Evolutionary conservation across 306 rosid genomes (phyloP).

Genomic region (Carpinus fangiana): DNA sequence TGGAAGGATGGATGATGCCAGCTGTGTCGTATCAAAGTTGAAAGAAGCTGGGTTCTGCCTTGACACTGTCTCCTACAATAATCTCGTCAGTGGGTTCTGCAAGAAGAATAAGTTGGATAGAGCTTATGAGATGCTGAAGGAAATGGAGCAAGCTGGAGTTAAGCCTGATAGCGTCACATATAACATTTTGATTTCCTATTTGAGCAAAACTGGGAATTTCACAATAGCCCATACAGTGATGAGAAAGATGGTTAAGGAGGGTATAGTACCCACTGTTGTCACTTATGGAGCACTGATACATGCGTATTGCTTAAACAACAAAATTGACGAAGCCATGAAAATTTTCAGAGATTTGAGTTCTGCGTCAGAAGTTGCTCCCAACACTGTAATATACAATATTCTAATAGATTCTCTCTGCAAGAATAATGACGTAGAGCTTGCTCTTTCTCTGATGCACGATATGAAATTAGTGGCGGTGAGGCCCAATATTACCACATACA

Average conservation of each 20-base stretch:
- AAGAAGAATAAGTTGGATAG: conserved; percentile 57
- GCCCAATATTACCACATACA: conserved; percentile 59
- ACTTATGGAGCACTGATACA: conserved; percentile 76
- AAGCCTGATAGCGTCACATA: conserved; percentile 73
- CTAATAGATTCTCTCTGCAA: conserved; percentile 69
- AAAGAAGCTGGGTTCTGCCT: conserved; percentile 66
- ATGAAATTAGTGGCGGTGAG: conserved; percentile 59
- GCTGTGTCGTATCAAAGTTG: conserved; percentile 54
- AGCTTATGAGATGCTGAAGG: conserved; percentile 54
- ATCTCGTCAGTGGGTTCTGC: conserved; percentile 68
- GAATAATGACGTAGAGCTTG: conserved; percentile 41
- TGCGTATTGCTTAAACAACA: conserved; percentile 57
- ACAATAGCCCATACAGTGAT: conserved; percentile 38
- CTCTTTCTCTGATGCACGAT: conserved; percentile 57
- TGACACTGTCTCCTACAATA: conserved; percentile 60
- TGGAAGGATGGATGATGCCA: conserved; percentile 82
- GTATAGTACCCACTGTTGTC: conserved; percentile 55
- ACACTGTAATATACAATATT: conserved; percentile 60
- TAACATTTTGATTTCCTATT: conserved; percentile 66
- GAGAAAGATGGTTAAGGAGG: conserved; percentile 60
- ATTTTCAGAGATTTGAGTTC: conserved; percentile 56
- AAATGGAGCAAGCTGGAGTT: conserved; percentile 63
- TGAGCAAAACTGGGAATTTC: conserved; percentile 58
- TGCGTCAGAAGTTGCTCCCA: conserved; percentile 56
- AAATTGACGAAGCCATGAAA: conserved; percentile 57